These are phyloP conservation scores for Striga hermonthica DNA, from an alignment of 305 asterid species.

Conservation along the genomic window DNA sequence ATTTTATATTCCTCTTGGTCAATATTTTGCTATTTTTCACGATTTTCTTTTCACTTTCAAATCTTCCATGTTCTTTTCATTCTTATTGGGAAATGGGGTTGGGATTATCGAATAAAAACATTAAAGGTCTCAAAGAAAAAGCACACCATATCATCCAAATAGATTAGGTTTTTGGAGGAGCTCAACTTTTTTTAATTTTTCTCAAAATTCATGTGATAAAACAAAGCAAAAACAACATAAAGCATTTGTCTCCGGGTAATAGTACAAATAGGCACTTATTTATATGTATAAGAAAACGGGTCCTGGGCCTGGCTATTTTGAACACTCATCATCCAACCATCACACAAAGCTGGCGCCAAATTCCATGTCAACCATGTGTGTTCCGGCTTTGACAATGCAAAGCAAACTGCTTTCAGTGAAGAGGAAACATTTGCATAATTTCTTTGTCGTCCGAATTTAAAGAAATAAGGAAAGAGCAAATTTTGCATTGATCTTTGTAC, in stretches of 20 bases:
- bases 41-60: no score
- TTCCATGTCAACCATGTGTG: slow-evolving; percentile 22
- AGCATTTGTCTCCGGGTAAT: slow-evolving; percentile 40
- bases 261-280: slow-evolving; percentile 45
- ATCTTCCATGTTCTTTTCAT: no score
- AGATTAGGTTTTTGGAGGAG: slow-evolving; percentile 1
- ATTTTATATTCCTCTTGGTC: no score
- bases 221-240: slow-evolving; percentile 32
- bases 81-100: background rate
- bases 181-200: slow-evolving; percentile 15
- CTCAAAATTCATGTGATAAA: slow-evolving; percentile 31
- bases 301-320: slow-evolving; percentile 15
- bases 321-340: slow-evolving; percentile 26
- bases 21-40: no score
- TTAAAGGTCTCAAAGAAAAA: background rate
- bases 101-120: background rate
- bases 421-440: background rate
- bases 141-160: slow-evolving; percentile 15
- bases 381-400: slow-evolving; percentile 2
- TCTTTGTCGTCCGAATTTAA: slow-evolving; percentile 16
- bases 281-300: slow-evolving; percentile 31
- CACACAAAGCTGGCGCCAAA: slow-evolving; percentile 30
- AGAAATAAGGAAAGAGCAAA: no score
- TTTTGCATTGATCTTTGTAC: no score
- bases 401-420: slow-evolving; percentile 22